Evolutionary conservation across 371 early-diverging fungal genomes (phyloP), one percentile per base, ranked within the genome.

Genomic region (Mucor saturninus): DNA sequence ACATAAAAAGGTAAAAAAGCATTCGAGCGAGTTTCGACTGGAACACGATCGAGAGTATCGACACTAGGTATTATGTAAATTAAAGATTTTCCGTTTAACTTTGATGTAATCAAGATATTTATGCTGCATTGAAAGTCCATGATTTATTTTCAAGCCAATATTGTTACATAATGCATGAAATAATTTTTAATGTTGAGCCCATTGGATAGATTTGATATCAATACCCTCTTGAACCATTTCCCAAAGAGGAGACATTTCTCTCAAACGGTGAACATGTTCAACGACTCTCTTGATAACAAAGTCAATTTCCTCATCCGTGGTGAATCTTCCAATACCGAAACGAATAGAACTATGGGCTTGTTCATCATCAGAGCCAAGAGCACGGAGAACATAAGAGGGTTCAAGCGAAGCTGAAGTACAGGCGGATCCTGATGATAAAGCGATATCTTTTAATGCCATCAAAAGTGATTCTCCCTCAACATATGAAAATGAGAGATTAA

Each of bases 381-480:
- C 99, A 56, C 99, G 93, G 31, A 99, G 84, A 14, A 99, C 99
- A 75, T 99, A 99, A 35, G 95, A 95, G 54, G 99, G 99, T 77
- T 99, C 99, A 14, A 99, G 83, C 0, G 97, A 97, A 8, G 99
- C 99, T 53, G 95, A 95, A 3, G 99, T 99, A 84, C 99, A 99
- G 1, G 99, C 99, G 48, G 94, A 94, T 14, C 99, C 99, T 30
- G 97, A 96, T 8, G 96, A 95, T 49, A 99, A 83, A 0, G 99
- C 99, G 70, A 99, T 93, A 61, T 98, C 95, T 77, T 99, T 99
- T 21, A 99, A 86, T 0, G 98, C 98, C 99, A 99, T 99, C 56
- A 99, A 77, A 43, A 99, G 87, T 2, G 98, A 97, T 83, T 99
- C 99, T 59, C 99, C 99, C 83, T 99, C 99, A 28, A 99, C 97